These are phyloP conservation scores for Alliaria petiolata DNA, from an alignment of 345 rosid species.

Conservation along the genomic window DNA sequence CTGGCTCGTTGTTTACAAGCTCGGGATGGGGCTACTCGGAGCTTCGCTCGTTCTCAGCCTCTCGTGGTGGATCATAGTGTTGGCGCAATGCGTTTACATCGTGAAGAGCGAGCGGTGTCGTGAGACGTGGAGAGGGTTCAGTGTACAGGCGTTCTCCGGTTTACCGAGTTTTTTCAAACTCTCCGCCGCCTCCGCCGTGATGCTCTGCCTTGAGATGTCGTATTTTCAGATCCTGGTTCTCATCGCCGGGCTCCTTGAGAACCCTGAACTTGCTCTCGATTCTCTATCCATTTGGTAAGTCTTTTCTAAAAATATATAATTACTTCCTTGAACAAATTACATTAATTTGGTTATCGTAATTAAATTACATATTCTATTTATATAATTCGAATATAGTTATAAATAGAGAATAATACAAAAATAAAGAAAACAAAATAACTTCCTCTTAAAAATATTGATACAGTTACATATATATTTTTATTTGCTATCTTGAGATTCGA, in stretches of 20 bases:
- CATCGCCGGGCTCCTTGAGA: constrained; percentile 51
- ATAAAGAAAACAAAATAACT: too few relatives aligned
- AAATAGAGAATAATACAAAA: too few relatives aligned
- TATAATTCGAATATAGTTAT: too few relatives aligned
- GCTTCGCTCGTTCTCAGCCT: constrained; percentile 51
- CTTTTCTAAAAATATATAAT: too few relatives aligned
- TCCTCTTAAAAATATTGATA: too few relatives aligned
- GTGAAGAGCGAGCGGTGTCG: constrained; percentile 41
- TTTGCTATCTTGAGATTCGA: too few relatives aligned
- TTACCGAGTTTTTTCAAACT: constrained; percentile 44
- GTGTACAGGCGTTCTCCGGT: constrained; percentile 44
- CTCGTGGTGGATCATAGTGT: constrained; percentile 58
- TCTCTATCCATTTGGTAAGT: constrained; percentile 35
- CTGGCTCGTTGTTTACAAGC: constrained; percentile 41
- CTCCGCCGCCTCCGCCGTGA: constrained; percentile 60
- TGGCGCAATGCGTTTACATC: constrained; percentile 50
- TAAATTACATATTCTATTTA: too few relatives aligned
- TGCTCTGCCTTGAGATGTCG: constrained; percentile 64
- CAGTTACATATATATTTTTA: too few relatives aligned
- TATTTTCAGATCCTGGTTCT: constrained; percentile 56
- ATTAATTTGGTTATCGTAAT: too few relatives aligned
- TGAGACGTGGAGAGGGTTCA: constrained; percentile 48
- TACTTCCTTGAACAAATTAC: too few relatives aligned
- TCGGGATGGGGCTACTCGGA: constrained; percentile 46
- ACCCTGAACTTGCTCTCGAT: constrained; percentile 52